phyloP scores from a whole-genome alignment of 176 grass and related monocot genomes.

The Pontederia crassipes region DNA sequence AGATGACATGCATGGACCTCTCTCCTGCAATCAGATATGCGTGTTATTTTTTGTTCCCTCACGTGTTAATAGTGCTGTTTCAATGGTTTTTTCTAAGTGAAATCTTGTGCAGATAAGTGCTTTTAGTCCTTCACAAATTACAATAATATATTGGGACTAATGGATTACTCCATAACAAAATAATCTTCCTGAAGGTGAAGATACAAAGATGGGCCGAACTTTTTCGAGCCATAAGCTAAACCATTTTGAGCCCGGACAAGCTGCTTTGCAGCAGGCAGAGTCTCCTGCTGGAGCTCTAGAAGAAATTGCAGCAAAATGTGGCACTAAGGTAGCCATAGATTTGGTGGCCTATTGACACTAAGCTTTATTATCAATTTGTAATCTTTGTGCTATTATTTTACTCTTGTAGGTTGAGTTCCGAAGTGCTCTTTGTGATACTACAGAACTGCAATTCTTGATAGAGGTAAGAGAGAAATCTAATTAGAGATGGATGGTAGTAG shows the following conservation, averaged over 20 bases:
- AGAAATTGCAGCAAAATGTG: constrained; percentile 66
- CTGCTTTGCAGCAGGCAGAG: constrained; percentile 26
- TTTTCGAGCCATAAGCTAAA: constrained; percentile 24
- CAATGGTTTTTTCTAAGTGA: no score
- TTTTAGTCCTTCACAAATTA: no score
- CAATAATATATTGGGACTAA: constrained; percentile 8
- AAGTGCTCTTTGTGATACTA: constrained; percentile 46
- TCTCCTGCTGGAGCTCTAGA: constrained; percentile 37
- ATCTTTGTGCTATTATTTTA: constrained; percentile 21
- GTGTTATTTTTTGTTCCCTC: neutral
- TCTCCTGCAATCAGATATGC: neutral
- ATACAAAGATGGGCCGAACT: constrained; percentile 12
- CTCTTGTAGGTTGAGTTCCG: constrained; percentile 61
- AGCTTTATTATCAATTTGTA: constrained; percentile 22
- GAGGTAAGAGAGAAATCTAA: constrained; percentile 40
- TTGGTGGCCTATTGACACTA: constrained; percentile 1
- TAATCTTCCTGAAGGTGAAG: constrained; percentile 32
- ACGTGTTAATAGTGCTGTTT: constrained; percentile 3
- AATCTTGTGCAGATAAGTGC: neutral
- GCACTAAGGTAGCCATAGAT: constrained; percentile 58
- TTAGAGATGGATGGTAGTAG: neutral
- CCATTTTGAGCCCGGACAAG: constrained; percentile 27
- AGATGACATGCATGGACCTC: neutral
- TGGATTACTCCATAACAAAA: constrained; percentile 16
- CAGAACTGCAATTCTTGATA: constrained; percentile 58